Base-by-base conservation (phyloP, 108 stramenopile genomes). In the Cyclostephanos invisitatus region DNA sequence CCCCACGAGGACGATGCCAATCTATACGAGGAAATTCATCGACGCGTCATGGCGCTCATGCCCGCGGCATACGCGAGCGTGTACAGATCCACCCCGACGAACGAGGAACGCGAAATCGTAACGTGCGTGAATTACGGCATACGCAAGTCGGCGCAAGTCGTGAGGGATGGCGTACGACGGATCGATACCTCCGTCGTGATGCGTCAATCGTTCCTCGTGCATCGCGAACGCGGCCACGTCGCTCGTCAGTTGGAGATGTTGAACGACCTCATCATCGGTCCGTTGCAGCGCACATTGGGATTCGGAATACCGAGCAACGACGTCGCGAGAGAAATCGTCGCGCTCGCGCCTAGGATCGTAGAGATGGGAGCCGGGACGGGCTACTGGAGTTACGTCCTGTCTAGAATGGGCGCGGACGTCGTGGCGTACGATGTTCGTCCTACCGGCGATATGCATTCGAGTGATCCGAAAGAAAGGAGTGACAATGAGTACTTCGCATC, bases 341-440 rank as follows among this genome's bases (percentile, higher is more conserved):
- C 27, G 14, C 21, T 42, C 32, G 72, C 71, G 21, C 71, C 75
- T 5, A 68, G 79, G 5, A 82, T 86, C 38, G 32, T 83, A 18
- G 83, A 86, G 74, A 72, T 86, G 70, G 85, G 85, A 37, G 85
- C 85, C 25, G 85, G 85, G n/a, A 78, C 78, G 50, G 85, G 83
- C 6, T 86, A 81, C 46, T 86, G 85, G 85, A 76, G 67, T 50
- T 75, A 70, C 11, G 35, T 68, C 29, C 67, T 86, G 8, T 70
- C 61, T 27, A 62, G 46, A 27, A 57, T 56, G 27, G 85, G 85
- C 17, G 80, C 78, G 32, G 73, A 82, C 62, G 76, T 84, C 28
- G 49, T 73, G 17, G 80, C 85, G 24, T 86, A 77, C 70, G 85
- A 86, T 67, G 20, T 46, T 0, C 17, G 75, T 47, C 80, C 80